Conservation (phyloP, 805 yeast species). For the Saturnispora galanensis region DNA sequence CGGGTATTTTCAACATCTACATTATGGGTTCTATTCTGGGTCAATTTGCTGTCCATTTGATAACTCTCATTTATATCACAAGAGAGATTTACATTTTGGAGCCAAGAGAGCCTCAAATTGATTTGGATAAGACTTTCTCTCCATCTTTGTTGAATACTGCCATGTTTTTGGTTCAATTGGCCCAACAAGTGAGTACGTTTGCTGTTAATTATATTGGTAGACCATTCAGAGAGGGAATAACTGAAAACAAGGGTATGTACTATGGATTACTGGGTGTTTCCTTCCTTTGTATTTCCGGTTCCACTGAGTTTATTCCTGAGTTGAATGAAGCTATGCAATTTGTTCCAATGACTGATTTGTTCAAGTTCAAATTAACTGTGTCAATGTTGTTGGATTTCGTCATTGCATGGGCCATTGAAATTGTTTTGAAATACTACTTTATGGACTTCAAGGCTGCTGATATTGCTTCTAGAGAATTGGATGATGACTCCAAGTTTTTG, state of each 20-base stretch:
- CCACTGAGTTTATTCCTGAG: constrained; percentile 93
- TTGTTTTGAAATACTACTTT: constrained; percentile 71
- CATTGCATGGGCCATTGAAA: constrained; percentile 68
- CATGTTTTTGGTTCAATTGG: constrained; percentile 85
- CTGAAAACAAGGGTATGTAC: constrained; percentile 92
- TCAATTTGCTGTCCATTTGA: constrained; percentile 89
- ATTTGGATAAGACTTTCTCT: constrained; percentile 75
- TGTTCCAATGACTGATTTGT: constrained; percentile 69
- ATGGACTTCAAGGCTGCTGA: constrained; percentile 90
- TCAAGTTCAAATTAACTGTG: constrained; percentile 68
- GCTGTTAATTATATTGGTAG: constrained; percentile 96
- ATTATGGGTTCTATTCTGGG: constrained; percentile 97
- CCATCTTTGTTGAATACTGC: constrained; percentile 95
- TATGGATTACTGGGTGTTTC: constrained; percentile 90
- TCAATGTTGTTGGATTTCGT: constrained; percentile 69
- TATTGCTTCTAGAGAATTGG: constrained; percentile 46
- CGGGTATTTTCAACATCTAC: constrained; percentile 89
- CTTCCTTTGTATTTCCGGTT: constrained; percentile 76
- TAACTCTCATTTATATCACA: constrained; percentile 73
- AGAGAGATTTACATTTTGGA: constrained; percentile 75
- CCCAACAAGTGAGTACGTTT: constrained; percentile 95
- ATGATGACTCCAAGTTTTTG: constrained; percentile 14
- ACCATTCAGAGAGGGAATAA: constrained; percentile 88
- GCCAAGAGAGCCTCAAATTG: constrained; percentile 86
- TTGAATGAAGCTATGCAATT: constrained; percentile 84